Evolutionary conservation across 306 rosid species (phyloP), one percentile per base, ranked within the genome.

Genomic region (Quercus glauca): DNA sequence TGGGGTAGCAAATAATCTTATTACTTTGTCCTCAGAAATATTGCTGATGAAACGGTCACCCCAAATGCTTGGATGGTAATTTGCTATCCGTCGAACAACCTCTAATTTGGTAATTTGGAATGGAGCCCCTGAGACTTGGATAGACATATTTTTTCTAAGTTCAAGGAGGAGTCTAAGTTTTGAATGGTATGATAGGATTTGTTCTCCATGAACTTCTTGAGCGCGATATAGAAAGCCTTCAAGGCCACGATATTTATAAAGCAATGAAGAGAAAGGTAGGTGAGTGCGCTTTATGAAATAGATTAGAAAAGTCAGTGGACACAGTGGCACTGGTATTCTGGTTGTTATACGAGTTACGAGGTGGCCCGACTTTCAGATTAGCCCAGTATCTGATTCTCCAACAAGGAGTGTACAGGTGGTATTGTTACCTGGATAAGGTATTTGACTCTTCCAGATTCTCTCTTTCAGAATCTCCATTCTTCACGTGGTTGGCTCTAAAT

Each of bases 331-430:
- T 55, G 64, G 83, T 80, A 63, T 78, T 80, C 51, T 89, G 97
- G 97, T 83, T 78, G 75, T 79, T 53, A 80, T 71, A 43, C 11
- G n/a, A n/a, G n/a, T n/a, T n/a, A n/a, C n/a, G 19, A 75, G 79
- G 14, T 74, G 88, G 78, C 81, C 83, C 82, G 11, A 49, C 52
- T 33, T 71, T 35, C 26, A 71, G 96, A 95, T 95, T 80, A 85
- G 93, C 82, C 25, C 75, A 52, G 76, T 80, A 95, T 95, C 92
- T 91, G n/a, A 11, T 49, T 76, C 83, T 76, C 98, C 97, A 95
- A 95, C 88, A 67, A 78, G 4, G 12, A 53, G 0, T 64, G 1
- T 85, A 72, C 99, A 91, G 91, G 94, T 91, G 87, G 64, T 41
- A 0, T 60, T 21, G 15, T 83, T 74, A 63, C 71, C 56, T 43